Conservation (phyloP, 1,284 basidiomycete genomes). For the Cutaneotrichosporon cyanovorans region DNA sequence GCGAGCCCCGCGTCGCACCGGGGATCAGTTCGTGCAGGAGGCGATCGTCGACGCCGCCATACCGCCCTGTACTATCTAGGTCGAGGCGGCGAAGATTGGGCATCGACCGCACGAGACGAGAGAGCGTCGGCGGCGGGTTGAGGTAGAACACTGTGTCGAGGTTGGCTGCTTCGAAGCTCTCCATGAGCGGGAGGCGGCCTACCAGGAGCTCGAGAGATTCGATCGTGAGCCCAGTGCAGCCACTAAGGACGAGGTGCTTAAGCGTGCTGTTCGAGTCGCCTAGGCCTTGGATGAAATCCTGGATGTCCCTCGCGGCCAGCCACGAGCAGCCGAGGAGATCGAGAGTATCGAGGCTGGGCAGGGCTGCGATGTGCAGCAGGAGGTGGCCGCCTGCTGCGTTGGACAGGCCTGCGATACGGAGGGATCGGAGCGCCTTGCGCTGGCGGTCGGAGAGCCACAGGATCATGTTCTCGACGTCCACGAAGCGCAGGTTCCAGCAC, state of each 20-base stretch:
- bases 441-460: slow-evolving; percentile 32
- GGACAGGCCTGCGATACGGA: slow-evolving; percentile 61
- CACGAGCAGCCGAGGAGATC: slow-evolving; percentile 61
- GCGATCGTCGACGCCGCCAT: slow-evolving; percentile 60
- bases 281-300: slow-evolving; percentile 48
- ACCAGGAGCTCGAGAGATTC: slow-evolving; percentile 64
- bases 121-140: slow-evolving; percentile 15
- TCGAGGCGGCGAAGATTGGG: slow-evolving; percentile 69
- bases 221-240: slow-evolving; percentile 67
- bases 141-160: slow-evolving; percentile 42
- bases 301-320: slow-evolving; percentile 8
- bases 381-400: slow-evolving; percentile 49
- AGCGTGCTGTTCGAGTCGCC: slow-evolving; percentile 48
- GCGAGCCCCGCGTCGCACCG: slow-evolving; percentile 6
- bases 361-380: slow-evolving; percentile 56
- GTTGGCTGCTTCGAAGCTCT: slow-evolving; percentile 73
- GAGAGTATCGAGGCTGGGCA: slow-evolving; percentile 69
- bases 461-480: slow-evolving; percentile 49
- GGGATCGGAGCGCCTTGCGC: slow-evolving; percentile 18
- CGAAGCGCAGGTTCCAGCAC: slow-evolving; percentile 61
- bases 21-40: slow-evolving; percentile 49
- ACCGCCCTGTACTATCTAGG: slow-evolving; percentile 62
- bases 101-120: slow-evolving; percentile 38
- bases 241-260: slow-evolving; percentile 68
- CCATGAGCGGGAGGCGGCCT: slow-evolving; percentile 63